These are phyloP conservation scores for Botryotinia narcissicola DNA, from an alignment of 2,329 filamentous ascomycete species.

Conservation along the genomic window DNA sequence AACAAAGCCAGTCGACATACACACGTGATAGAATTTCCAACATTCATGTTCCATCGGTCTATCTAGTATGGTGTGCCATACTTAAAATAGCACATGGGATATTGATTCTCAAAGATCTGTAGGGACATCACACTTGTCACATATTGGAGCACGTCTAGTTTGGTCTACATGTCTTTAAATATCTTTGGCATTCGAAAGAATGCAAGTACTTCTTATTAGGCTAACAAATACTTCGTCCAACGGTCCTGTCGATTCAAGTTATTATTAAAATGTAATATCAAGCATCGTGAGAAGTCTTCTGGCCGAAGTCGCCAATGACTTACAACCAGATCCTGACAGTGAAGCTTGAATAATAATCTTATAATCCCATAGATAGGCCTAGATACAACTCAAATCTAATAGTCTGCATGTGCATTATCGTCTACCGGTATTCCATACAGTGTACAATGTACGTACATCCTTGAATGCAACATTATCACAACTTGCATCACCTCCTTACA, in stretches of 20 bases:
- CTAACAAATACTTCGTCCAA: background rate
- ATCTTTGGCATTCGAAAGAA: background rate
- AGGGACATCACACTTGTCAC: background rate
- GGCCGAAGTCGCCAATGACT: background rate
- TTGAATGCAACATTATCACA: background rate
- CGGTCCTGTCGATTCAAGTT: background rate
- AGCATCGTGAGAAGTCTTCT: background rate
- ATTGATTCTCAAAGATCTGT: background rate
- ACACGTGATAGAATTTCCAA: background rate
- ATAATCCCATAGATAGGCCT: background rate
- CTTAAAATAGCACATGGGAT: background rate
- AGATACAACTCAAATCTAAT: background rate
- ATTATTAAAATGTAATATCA: background rate
- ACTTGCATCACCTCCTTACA: background rate
- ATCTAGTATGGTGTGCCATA: background rate
- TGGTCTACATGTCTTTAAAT: background rate
- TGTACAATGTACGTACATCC: background rate
- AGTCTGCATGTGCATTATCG: background rate
- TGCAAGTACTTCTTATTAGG: background rate
- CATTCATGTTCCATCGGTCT: background rate
- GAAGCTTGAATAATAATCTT: background rate
- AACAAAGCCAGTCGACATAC: background rate
- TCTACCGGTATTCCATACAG: background rate
- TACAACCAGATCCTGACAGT: background rate
- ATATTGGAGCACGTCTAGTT: background rate